These are phyloP conservation scores for Flaveria sonorensis DNA, from an alignment of 129 eudicot genomes.

Conservation along the genomic window DNA sequence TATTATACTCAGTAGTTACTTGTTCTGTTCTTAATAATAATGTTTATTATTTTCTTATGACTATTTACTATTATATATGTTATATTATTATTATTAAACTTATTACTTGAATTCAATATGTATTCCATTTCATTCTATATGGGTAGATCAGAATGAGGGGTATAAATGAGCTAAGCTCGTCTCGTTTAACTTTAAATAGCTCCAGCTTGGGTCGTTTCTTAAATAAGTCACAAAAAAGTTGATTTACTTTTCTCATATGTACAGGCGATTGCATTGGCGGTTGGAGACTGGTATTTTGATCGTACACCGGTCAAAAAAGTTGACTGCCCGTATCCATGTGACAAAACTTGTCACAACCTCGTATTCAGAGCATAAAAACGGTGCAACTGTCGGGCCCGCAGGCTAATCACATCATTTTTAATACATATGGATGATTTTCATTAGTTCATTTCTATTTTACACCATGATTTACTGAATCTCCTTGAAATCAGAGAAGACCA, in stretches of 20 bases:
- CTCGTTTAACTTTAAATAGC: too few species aligned
- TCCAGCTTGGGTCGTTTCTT: too few species aligned
- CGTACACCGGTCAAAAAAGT: constrained; percentile 48
- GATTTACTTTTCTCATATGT: constrained; percentile 32
- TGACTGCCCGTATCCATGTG: constrained; percentile 85
- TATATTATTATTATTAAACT: too few species aligned
- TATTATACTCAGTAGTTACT: too few species aligned
- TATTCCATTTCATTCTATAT: too few species aligned
- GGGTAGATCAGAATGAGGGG: neutral
- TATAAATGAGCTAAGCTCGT: too few species aligned
- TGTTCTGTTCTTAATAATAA: too few species aligned
- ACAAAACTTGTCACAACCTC: constrained; percentile 79
- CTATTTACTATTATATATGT: too few species aligned
- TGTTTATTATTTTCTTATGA: too few species aligned
- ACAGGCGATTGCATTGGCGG: constrained; percentile 82
- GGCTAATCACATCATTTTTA: constrained; percentile 20
- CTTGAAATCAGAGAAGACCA: constrained; percentile 23
- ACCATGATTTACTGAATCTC: constrained; percentile 27
- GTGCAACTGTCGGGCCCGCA: neutral
- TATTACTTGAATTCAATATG: too few species aligned
- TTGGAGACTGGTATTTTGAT: constrained; percentile 79
- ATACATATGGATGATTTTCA: constrained; percentile 23
- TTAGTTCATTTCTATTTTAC: constrained; percentile 21
- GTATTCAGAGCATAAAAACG: constrained; percentile 47
- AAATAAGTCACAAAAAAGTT: neutral